Evolutionary conservation across 1,284 basidiomycete genomes (phyloP).

Genomic region (Amylostereum chailletii): DNA sequence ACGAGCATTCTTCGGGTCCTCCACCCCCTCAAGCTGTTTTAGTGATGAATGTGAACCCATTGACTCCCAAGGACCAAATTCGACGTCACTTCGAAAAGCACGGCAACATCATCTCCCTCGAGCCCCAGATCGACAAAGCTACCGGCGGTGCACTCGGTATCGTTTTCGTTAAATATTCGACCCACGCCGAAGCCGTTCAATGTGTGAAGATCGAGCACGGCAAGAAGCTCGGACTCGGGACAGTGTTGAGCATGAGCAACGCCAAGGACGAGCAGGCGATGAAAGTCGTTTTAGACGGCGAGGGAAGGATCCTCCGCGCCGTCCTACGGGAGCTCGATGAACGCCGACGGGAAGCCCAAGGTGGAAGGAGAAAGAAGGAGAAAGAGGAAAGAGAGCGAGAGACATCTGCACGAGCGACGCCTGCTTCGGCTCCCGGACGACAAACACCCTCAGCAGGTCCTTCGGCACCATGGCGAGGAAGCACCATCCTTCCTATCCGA

Average conservation of each 20-base stretch:
- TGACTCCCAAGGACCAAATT: conserved; percentile 63
- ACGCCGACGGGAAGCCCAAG: conserved; percentile 40
- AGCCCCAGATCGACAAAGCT: conserved; percentile 73
- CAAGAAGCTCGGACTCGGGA: conserved; percentile 31
- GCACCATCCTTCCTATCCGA: background rate
- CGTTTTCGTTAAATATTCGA: conserved; percentile 63
- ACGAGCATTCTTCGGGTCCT: conserved; percentile 64
- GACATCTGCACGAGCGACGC: conserved; percentile 13
- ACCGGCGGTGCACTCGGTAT: conserved; percentile 83
- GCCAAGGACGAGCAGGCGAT: conserved; percentile 38
- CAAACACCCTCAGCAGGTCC: background rate
- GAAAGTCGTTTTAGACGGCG: conserved; percentile 54
- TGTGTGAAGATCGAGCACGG: conserved; percentile 59
- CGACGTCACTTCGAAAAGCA: conserved; percentile 60
- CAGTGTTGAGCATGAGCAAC: conserved; percentile 20
- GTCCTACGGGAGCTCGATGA: conserved; percentile 54
- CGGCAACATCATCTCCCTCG: conserved; percentile 65
- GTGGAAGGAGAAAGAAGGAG: conserved; percentile 32
- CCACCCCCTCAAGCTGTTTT: conserved; percentile 76
- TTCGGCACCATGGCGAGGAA: background rate
- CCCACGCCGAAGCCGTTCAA: conserved; percentile 51
- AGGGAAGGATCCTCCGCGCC: conserved; percentile 47
- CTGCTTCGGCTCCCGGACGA: background rate
- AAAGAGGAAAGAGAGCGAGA: conserved; percentile 21
- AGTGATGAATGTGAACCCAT: conserved; percentile 62